A percentile compares a stretch with the other conserved stretches of the same genome.
phyloP scores from a whole-genome alignment of 805 yeast genomes.

The Saccharomycopsis javanensis region DNA sequence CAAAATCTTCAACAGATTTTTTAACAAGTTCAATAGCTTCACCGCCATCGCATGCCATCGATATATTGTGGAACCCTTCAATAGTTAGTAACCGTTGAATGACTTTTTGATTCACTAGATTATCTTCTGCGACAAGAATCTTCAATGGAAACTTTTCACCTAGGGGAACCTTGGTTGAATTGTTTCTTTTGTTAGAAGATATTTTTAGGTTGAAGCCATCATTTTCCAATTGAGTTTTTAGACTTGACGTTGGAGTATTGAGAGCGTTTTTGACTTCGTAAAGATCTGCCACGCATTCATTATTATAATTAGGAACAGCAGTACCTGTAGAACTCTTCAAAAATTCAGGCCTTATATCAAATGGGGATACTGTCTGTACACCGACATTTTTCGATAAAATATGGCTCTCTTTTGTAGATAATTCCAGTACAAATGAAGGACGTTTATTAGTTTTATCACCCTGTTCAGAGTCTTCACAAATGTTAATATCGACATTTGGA shows the following conservation, averaged over 20 bases:
- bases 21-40: conserved; percentile 71
- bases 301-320: neutral
- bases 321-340: neutral
- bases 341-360: neutral
- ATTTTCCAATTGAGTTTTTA: neutral
- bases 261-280: neutral
- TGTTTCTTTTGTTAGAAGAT: conserved; percentile 11
- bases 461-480: neutral
- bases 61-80: conserved; percentile 67
- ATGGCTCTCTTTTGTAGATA: neutral
- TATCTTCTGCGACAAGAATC: conserved; percentile 89
- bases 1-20: conserved; percentile 28
- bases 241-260: neutral
- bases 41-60: conserved; percentile 81
- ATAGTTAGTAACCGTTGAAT: conserved; percentile 77
- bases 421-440: neutral
- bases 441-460: neutral
- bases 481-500: neutral
- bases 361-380: neutral
- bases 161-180: conserved; percentile 13
- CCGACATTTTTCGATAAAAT: conserved; percentile 1
- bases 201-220: neutral
- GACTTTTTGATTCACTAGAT: conserved; percentile 88
- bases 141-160: conserved; percentile 24
- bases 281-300: neutral